Conservation (phyloP, 2,329 filamentous ascomycete genomes). For the Paraconiothyrium brasiliense region DNA sequence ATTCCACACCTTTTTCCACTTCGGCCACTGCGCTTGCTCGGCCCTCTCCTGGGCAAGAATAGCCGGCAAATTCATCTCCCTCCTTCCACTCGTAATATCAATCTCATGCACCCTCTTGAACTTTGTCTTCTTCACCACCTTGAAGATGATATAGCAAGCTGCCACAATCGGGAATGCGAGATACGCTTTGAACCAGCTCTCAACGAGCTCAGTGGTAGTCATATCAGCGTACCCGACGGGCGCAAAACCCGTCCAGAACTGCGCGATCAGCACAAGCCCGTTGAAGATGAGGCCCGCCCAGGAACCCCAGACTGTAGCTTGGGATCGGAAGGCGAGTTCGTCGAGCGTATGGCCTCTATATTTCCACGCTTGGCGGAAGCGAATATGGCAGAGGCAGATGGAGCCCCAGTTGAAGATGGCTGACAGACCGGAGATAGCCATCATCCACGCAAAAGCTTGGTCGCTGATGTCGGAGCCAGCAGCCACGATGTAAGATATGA, state of each 20-base stretch:
- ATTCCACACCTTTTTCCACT: conserved; percentile 56
- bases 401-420: conserved; percentile 79
- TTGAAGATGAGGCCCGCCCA: conserved; percentile 81
- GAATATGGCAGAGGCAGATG: conserved; percentile 70
- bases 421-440: conserved; percentile 74
- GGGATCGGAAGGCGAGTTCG: conserved; percentile 80
- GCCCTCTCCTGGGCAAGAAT: conserved; percentile 79
- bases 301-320: conserved; percentile 78
- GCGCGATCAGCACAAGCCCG: conserved; percentile 74
- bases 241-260: conserved; percentile 86
- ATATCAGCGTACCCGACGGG: conserved; percentile 69
- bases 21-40: conserved; percentile 65
- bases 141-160: conserved; percentile 74
- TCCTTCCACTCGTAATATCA: conserved; percentile 83
- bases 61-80: conserved; percentile 80
- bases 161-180: conserved; percentile 73
- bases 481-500: conserved; percentile 64
- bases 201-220: conserved; percentile 58
- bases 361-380: conserved; percentile 68
- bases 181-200: conserved; percentile 76
- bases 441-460: conserved; percentile 68
- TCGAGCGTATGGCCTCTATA: conserved; percentile 68
- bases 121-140: conserved; percentile 73
- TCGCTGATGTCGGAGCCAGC: conserved; percentile 50
- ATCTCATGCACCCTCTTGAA: conserved; percentile 74